These are phyloP conservation scores for Dissoconium aciculare DNA, from an alignment of 2,329 filamentous ascomycete genomes.

Conservation along the genomic window DNA sequence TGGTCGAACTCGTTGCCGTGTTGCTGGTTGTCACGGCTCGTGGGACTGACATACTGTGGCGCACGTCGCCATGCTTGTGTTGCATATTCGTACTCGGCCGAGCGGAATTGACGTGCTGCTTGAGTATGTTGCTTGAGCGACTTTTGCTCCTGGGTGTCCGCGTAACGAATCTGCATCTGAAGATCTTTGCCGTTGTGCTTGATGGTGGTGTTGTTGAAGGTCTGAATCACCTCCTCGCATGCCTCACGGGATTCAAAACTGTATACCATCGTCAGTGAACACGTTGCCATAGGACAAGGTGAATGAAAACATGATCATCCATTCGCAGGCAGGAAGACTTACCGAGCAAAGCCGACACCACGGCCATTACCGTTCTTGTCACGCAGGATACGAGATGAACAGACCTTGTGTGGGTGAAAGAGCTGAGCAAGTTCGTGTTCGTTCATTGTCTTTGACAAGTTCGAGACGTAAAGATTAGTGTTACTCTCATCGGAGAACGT, in stretches of 20 bases:
- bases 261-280: conserved; percentile 9
- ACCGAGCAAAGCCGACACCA: conserved; percentile 95
- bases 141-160: conserved; percentile 93
- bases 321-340: conserved; percentile 21
- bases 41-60: no score
- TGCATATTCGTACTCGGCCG: conserved; percentile 60
- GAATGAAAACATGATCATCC: conserved; percentile 4
- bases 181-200: conserved; percentile 55
- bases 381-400: conserved; percentile 89
- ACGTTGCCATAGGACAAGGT: no score
- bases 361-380: conserved; percentile 86
- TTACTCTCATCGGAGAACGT: conserved; percentile 79
- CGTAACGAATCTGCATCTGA: conserved; percentile 84
- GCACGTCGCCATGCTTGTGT: conserved; percentile 22
- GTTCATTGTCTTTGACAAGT: conserved; percentile 79
- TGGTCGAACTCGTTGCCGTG: conserved; percentile 25
- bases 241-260: conserved; percentile 83
- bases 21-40: conserved; percentile 12
- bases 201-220: conserved; percentile 58
- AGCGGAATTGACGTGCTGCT: conserved; percentile 86
- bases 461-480: conserved; percentile 96
- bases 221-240: conserved; percentile 75
- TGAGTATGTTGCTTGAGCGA: conserved; percentile 91
- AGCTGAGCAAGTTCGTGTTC: conserved; percentile 72
- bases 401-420: conserved; percentile 65